These are phyloP conservation scores for Physocladia obscura DNA, from an alignment of 192 early-diverging fungal species.

Conservation along the genomic window DNA sequence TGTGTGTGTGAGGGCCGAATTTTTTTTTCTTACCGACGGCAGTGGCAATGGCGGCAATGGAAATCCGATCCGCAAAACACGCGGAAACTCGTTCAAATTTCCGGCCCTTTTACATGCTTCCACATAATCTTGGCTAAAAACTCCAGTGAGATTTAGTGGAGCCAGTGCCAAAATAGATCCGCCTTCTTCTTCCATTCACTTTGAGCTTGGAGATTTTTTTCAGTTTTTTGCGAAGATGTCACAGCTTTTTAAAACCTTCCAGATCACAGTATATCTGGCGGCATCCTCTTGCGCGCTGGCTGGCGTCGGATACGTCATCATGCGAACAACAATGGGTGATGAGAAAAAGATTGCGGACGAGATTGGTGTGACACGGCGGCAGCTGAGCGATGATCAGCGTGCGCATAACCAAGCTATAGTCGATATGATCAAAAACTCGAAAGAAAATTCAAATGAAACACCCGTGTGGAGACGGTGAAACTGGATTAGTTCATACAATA, in stretches of 20 bases:
- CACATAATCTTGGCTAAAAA: constrained; percentile 43
- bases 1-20: neutral
- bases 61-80: constrained; percentile 34
- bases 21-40: constrained; percentile 22
- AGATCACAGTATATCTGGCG: neutral
- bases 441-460: constrained; percentile 11
- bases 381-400: constrained; percentile 6
- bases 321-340: constrained; percentile 1
- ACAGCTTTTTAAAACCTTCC: neutral
- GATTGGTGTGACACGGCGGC: neutral
- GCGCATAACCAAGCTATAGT: constrained; percentile 8
- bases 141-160: constrained; percentile 35
- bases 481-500: no score
- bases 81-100: constrained; percentile 17
- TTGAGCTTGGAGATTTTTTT: no score
- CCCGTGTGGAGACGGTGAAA: constrained; percentile 15
- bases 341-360: neutral
- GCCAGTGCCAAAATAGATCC: neutral
- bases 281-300: neutral
- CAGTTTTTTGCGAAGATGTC: no score
- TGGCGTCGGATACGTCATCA: constrained; percentile 24
- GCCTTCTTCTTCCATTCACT: constrained; percentile 6
- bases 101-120: constrained; percentile 34
- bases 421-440: constrained; percentile 17
- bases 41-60: constrained; percentile 49